Base-by-base conservation (phyloP, 768 basidiomycete genomes). In the Russula brevipes region DNA sequence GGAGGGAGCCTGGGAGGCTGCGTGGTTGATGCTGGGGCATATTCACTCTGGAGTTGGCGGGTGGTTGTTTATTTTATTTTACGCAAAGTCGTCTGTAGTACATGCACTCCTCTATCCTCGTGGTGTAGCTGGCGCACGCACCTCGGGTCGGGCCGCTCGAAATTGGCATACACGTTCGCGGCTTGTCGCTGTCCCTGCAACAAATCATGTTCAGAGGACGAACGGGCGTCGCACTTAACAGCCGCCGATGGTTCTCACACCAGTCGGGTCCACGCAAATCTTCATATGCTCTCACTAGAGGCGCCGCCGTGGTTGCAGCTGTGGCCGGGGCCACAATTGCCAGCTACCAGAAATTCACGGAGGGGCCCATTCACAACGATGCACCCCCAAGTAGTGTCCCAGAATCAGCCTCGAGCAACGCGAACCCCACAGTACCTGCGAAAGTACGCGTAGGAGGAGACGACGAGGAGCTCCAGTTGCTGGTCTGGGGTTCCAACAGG, bases 401-500 rank as follows among this genome's bases (percentile, higher is more conserved):
- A 19, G 42, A 36, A 5, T 52, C 61, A 39, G 58, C 24, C 14
- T 59, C 64, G 9, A 42, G 39, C 14, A 51, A 35, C 36, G 41
- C 19, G 51, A 55, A 53, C 30, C 17, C 56, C 35, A 5, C 30
- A 53, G 31, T 57, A 55, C 33, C 54, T 54, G 38, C 64, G 62
- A 55, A 35, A 4, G 19, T 33, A 19, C 51, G 52, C 44, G 55
- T 19, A 31, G 16, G 38, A 14, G 47, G 47, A 74, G 57, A 77
- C 83, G 2, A 70, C 82, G 2, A 70, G 30, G 59, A 49, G 50
- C 58, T 66, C 9, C 47, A 54, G 50, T 14, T 68, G 11, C 45
- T 88, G 10, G 83, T 84, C 0, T 91, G 89, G 88, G 89, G 89
- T 44, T 88, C 88, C 19, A 91, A 90, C 69, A 82, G 74, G 89